Evolutionary conservation across 1,284 basidiomycete genomes (phyloP).

Genomic region (Chiua sp.): DNA sequence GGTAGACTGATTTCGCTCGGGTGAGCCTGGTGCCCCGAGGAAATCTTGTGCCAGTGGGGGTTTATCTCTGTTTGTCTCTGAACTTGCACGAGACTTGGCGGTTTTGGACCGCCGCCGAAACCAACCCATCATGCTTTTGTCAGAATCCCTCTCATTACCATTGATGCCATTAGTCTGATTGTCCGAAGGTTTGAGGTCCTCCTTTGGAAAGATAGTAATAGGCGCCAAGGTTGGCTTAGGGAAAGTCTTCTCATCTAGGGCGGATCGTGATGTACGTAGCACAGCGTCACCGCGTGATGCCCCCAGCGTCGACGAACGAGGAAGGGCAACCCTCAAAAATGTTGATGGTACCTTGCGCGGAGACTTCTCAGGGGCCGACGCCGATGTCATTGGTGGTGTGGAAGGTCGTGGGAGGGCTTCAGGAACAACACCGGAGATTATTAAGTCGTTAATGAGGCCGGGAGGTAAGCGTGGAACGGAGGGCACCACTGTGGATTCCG

Average conservation of each 20-base stretch:
- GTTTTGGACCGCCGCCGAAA: constrained; percentile 54
- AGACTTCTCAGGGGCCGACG: constrained; percentile 21
- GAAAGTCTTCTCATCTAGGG: constrained; percentile 18
- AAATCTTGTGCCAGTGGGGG: constrained; percentile 18
- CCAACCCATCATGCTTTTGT: constrained; percentile 56
- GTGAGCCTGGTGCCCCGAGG: constrained; percentile 21
- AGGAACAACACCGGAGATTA: constrained; percentile 39
- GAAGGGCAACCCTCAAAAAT: constrained; percentile 16
- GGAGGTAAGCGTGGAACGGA: constrained; percentile 50
- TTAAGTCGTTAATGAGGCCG: constrained; percentile 49
- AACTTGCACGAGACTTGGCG: constrained; percentile 28
- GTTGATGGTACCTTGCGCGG: constrained; percentile 33
- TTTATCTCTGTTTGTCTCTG: constrained; percentile 20
- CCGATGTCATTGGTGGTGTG: constrained; percentile 23
- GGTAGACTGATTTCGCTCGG: constrained; percentile 32
- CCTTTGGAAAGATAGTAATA: constrained; percentile 22
- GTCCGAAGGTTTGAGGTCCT: constrained; percentile 14
- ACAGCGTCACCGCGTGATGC: constrained; percentile 15
- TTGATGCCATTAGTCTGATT: constrained; percentile 27
- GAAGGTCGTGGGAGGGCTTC: constrained; percentile 34
- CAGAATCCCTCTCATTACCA: constrained; percentile 47
- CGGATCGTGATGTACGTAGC: constrained; percentile 10
- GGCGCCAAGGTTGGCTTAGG: constrained; percentile 13
- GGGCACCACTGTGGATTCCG: constrained; percentile 32
- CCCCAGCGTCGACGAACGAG: constrained; percentile 16